Evolutionary conservation across 768 basidiomycete species (phyloP).

Genomic region (Suillus decipiens): DNA sequence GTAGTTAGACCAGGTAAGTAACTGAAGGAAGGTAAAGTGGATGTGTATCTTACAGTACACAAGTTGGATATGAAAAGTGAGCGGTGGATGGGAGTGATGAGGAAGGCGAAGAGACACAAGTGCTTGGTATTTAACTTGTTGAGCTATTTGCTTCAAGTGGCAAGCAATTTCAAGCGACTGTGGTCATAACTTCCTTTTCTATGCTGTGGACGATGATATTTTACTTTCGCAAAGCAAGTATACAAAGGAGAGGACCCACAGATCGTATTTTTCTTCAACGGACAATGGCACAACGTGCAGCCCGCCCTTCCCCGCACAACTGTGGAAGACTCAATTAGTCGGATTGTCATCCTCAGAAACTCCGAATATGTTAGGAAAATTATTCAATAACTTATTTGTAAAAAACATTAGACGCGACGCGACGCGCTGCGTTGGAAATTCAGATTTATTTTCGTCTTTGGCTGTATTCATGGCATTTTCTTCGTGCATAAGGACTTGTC

Average conservation of each 20-base stretch:
- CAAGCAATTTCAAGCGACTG: not conserved
- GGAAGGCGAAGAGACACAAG: not conserved
- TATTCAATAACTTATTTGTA: too few relatives aligned
- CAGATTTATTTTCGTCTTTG: too few relatives aligned
- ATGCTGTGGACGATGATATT: not conserved
- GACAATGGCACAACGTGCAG: not conserved
- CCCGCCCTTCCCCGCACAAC: not conserved
- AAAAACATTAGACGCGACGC: too few relatives aligned
- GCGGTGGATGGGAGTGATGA: too few relatives aligned
- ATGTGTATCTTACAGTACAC: not conserved
- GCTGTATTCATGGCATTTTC: too few relatives aligned
- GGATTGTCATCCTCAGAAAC: not conserved
- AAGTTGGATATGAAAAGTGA: not conserved
- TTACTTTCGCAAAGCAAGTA: not conserved
- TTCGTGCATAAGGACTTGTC: too few relatives aligned
- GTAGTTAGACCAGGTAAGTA: not conserved
- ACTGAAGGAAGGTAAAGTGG: not conserved
- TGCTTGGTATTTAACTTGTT: not conserved
- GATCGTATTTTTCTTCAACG: not conserved
- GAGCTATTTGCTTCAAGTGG: not conserved
- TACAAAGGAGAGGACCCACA: not conserved
- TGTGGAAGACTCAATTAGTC: not conserved
- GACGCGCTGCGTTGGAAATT: too few relatives aligned
- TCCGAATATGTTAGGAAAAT: too few relatives aligned
- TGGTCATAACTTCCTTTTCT: not conserved